Conservation (phyloP, 371 early-diverging fungal species). For the Mortierella sp. region DNA sequence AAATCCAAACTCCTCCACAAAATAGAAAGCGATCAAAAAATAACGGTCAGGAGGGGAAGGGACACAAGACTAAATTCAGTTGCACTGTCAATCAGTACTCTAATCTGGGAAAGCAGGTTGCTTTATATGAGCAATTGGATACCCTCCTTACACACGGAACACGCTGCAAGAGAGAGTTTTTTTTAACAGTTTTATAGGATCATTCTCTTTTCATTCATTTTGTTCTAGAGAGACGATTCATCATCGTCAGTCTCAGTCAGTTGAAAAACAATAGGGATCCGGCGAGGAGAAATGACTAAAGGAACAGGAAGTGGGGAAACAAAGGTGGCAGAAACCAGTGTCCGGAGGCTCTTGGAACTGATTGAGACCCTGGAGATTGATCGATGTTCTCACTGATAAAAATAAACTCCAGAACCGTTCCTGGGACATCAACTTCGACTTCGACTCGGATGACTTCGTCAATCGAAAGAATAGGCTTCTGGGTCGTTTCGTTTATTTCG, state of each 20-base stretch:
- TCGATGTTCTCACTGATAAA: neutral
- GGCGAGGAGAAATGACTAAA: no score
- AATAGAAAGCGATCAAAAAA: neutral
- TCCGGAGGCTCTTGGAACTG: no score
- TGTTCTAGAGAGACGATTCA: no score
- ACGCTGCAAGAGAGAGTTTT: neutral
- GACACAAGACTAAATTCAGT: neutral
- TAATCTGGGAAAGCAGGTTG: neutral
- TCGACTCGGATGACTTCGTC: no score
- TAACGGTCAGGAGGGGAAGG: no score
- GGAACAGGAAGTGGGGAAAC: no score
- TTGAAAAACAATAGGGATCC: no score
- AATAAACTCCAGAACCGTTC: neutral
- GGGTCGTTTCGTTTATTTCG: no score
- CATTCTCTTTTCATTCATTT: neutral
- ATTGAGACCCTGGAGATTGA: no score
- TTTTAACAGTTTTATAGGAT: neutral
- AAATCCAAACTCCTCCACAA: conserved; percentile 11
- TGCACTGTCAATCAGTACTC: neutral
- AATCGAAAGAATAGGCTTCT: no score
- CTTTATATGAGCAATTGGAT: neutral
- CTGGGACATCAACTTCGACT: neutral
- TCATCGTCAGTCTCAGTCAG: no score
- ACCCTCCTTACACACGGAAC: neutral
- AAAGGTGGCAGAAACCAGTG: no score